Conservation (phyloP, 2,329 filamentous ascomycete genomes). For the Rutstroemia sp. region DNA sequence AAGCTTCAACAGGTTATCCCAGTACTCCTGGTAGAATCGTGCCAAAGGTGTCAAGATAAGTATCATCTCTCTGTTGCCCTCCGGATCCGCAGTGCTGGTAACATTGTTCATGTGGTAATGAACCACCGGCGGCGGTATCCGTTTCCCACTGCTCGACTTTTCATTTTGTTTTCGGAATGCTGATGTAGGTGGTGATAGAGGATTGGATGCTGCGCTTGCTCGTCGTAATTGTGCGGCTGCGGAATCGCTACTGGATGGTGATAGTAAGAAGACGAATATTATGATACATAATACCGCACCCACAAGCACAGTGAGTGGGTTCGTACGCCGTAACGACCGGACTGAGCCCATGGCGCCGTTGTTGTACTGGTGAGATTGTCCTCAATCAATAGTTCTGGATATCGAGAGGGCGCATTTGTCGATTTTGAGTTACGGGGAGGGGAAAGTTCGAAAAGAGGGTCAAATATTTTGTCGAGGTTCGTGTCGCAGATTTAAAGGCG, state of each 20-base stretch:
- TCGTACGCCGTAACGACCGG: conserved; percentile 71
- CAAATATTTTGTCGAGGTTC: not conserved
- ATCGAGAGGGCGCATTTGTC: conserved; percentile 18
- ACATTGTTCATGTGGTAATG: conserved; percentile 95
- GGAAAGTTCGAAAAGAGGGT: not conserved
- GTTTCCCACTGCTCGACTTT: conserved; percentile 43
- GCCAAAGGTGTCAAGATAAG: conserved; percentile 90
- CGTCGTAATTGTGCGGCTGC: conserved; percentile 42
- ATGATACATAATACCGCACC: conserved; percentile 66
- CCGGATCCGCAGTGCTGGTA: conserved; percentile 69
- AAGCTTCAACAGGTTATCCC: conserved; percentile 82
- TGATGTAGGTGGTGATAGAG: conserved; percentile 65
- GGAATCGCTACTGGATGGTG: conserved; percentile 41
- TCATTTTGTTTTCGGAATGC: conserved; percentile 60
- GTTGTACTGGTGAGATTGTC: conserved; percentile 19
- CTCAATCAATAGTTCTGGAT: conserved; percentile 20
- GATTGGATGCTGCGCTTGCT: conserved; percentile 55
- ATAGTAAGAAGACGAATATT: conserved; percentile 58
- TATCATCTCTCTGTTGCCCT: conserved; percentile 74
- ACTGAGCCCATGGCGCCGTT: conserved; percentile 47
- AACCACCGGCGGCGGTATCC: conserved; percentile 71
- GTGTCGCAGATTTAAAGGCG: not conserved
- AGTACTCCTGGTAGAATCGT: conserved; percentile 89
- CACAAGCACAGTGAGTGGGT: conserved; percentile 66
- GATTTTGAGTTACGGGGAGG: not conserved